Evolutionary conservation across 2,329 filamentous ascomycete genomes (phyloP).

Genomic region (Bisporella sp.): DNA sequence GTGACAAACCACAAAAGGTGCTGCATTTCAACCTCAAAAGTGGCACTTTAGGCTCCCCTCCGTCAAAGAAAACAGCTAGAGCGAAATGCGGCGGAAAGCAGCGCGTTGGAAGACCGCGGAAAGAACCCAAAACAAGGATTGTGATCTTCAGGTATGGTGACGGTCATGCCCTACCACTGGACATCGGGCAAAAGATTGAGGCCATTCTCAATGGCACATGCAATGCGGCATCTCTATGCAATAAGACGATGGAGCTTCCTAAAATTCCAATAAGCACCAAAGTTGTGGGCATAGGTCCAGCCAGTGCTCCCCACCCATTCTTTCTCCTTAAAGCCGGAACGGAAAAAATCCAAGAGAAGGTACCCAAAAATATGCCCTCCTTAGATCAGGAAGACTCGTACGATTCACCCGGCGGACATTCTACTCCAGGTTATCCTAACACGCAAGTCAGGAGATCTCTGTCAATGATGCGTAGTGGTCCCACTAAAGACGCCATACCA

Average conservation of each 20-base stretch:
- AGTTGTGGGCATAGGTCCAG: slow-evolving; percentile 20
- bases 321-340: slow-evolving; percentile 49
- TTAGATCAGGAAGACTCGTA: no score
- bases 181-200: slow-evolving; percentile 54
- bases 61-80: slow-evolving; percentile 40
- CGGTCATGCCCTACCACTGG: slow-evolving; percentile 36
- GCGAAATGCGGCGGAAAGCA: slow-evolving; percentile 3
- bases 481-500: no score
- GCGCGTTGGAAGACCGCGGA: slow-evolving; percentile 27
- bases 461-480: no score
- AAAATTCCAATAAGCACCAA: slow-evolving; percentile 9
- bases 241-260: background rate
- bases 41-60: slow-evolving; percentile 56
- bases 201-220: slow-evolving; percentile 43
- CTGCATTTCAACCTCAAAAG: slow-evolving; percentile 52
- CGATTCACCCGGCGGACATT: no score
- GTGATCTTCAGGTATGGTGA: slow-evolving; percentile 54
- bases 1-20: slow-evolving; percentile 39
- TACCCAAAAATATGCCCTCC: no score
- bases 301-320: slow-evolving; percentile 59
- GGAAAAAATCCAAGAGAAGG: no score
- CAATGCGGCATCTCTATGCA: background rate
- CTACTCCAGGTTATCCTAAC: no score
- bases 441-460: no score
- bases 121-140: slow-evolving; percentile 34